Evolutionary conservation across 2,329 filamentous ascomycete species (phyloP).

Genomic region (Aspergillus jensenii): DNA sequence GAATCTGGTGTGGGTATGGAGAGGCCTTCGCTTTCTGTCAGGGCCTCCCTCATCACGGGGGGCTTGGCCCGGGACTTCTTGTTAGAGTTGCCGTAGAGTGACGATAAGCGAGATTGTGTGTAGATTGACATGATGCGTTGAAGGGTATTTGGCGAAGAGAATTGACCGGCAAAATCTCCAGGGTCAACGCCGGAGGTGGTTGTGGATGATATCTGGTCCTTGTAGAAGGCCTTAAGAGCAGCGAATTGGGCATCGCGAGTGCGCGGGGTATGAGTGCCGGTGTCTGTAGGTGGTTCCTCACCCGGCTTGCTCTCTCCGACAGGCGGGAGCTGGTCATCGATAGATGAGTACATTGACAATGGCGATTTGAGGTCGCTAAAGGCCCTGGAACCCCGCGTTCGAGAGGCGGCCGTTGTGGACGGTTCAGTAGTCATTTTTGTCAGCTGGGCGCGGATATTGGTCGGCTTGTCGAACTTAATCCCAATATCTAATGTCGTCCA

Average conservation of each 20-base stretch:
- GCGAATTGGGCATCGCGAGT: conserved; percentile 71
- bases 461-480: conserved; percentile 85
- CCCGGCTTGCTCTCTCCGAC: conserved; percentile 22
- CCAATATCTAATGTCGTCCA: conserved; percentile 91
- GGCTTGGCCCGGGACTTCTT: conserved; percentile 68
- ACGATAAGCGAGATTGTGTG: conserved; percentile 58
- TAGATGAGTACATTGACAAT: conserved; percentile 35
- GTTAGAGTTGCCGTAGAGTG: conserved; percentile 50
- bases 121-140: conserved; percentile 92
- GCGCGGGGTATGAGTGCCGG: conserved; percentile 35
- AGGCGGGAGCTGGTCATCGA: conserved; percentile 31
- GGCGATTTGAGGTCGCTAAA: conserved; percentile 38
- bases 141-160: conserved; percentile 75
- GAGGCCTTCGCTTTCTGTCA: conserved; percentile 69
- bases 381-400: conserved; percentile 40
- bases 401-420: conserved; percentile 27
- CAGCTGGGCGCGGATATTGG: conserved; percentile 80
- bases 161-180: conserved; percentile 51
- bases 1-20: conserved; percentile 59
- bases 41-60: conserved; percentile 77
- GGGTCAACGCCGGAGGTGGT: conserved; percentile 54
- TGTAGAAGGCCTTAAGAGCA: conserved; percentile 77
- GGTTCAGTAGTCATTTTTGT: conserved; percentile 61
- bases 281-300: conserved; percentile 33
- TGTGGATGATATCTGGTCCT: conserved; percentile 67